phyloP scores from a whole-genome alignment of 768 basidiomycete species.

The Sporobolomyces phaffii region DNA sequence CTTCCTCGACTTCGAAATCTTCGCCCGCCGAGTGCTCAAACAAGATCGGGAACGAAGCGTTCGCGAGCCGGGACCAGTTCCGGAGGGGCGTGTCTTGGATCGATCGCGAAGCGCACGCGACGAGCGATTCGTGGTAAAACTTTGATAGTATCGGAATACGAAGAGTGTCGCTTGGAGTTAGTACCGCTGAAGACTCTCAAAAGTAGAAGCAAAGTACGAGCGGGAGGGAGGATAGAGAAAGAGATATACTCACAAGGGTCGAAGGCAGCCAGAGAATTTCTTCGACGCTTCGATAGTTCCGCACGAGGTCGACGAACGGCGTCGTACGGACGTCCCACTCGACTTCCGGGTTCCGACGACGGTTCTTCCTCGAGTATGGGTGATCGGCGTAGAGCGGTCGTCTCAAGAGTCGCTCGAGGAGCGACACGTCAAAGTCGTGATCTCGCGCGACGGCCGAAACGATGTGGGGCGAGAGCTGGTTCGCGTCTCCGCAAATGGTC shows the following conservation, averaged over 20 bases:
- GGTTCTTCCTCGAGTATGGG: constrained; percentile 11
- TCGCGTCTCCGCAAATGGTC: constrained; percentile 45
- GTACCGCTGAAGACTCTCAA: too few species aligned
- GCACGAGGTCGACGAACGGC: constrained; percentile 37
- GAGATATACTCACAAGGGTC: constrained; percentile 14
- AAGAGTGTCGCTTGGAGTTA: too few species aligned
- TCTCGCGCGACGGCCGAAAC: constrained; percentile 41
- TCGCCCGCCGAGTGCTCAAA: constrained; percentile 42
- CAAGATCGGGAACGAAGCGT: constrained; percentile 43
- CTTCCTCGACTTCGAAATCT: constrained; percentile 47
- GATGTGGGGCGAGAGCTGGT: constrained; percentile 47
- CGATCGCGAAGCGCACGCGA: constrained; percentile 40
- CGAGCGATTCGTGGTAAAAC: constrained; percentile 47
- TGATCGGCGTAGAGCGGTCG: constrained; percentile 1
- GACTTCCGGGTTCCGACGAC: neutral
- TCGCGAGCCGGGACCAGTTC: constrained; percentile 42
- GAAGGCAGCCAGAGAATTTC: constrained; percentile 47
- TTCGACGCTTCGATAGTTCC: constrained; percentile 47
- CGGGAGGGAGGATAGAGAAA: neutral
- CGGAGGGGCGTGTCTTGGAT: constrained; percentile 21
- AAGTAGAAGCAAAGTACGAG: too few species aligned
- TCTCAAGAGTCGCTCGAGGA: constrained; percentile 45
- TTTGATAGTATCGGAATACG: too few species aligned
- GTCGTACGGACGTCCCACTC: constrained; percentile 11
- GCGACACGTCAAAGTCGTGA: constrained; percentile 45